These are phyloP conservation scores for Backusella psychrophila DNA, from an alignment of 192 early-diverging fungal species.

Conservation along the genomic window DNA sequence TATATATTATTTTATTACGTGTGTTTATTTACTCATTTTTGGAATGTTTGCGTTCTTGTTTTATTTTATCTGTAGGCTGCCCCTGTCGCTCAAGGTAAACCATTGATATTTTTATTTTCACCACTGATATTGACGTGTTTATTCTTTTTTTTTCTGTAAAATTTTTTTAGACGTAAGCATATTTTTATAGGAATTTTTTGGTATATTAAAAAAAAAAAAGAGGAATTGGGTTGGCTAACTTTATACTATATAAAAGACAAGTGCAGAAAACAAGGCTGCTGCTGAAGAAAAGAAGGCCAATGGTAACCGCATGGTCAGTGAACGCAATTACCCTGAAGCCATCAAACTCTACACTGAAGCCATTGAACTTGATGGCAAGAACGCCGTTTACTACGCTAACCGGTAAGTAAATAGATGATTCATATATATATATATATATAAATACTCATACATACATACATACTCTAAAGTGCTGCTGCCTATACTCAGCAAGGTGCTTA, in stretches of 20 bases:
- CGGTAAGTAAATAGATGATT: slow-evolving; percentile 49
- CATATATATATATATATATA: neutral
- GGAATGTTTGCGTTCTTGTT: neutral
- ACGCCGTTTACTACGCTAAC: slow-evolving; percentile 97
- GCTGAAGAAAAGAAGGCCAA: slow-evolving; percentile 88
- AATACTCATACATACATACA: neutral
- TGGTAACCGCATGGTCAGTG: slow-evolving; percentile 80
- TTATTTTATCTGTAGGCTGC: slow-evolving; percentile 13
- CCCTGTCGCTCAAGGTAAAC: slow-evolving; percentile 20
- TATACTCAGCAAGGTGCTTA: slow-evolving; percentile 88
- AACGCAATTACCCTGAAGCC: slow-evolving; percentile 82
- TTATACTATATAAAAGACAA: neutral
- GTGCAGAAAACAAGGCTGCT: slow-evolving; percentile 69
- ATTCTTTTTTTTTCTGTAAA: neutral
- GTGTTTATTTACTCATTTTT: neutral
- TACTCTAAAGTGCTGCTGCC: slow-evolving; percentile 77
- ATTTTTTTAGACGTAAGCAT: slow-evolving; percentile 21
- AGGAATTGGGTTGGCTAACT: too few species aligned
- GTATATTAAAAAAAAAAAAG: neutral
- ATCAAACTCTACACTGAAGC: slow-evolving; percentile 90
- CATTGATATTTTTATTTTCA: slow-evolving; percentile 1
- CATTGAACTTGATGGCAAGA: slow-evolving; percentile 76
- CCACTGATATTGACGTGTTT: slow-evolving; percentile 1
- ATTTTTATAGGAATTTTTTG: neutral
- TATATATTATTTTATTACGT: neutral